These are phyloP conservation scores for Cryptococcus hybrid DNA, from an alignment of 1,284 basidiomycete species.

Conservation along the genomic window DNA sequence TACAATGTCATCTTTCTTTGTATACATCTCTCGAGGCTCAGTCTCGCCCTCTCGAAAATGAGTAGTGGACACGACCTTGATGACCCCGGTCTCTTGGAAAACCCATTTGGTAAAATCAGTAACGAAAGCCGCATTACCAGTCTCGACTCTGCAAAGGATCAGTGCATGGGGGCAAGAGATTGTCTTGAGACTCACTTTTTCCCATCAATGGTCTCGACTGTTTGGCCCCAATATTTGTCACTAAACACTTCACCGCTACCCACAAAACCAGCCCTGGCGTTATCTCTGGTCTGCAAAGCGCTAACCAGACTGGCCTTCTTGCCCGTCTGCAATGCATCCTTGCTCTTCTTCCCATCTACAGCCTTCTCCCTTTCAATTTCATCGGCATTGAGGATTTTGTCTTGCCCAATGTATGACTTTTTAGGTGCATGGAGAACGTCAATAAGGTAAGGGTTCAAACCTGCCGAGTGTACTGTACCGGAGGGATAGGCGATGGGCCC, in stretches of 20 bases:
- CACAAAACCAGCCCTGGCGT: conserved; percentile 74
- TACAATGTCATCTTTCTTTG: conserved; percentile 83
- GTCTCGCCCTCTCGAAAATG: conserved; percentile 70
- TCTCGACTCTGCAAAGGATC: conserved; percentile 49
- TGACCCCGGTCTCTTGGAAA: conserved; percentile 81
- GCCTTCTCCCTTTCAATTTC: conserved; percentile 60
- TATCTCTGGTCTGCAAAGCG: conserved; percentile 81
- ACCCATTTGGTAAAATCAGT: conserved; percentile 80
- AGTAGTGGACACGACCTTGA: conserved; percentile 71
- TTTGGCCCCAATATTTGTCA: conserved; percentile 47
- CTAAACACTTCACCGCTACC: conserved; percentile 79
- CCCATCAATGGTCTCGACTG: conserved; percentile 31
- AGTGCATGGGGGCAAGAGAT: neutral
- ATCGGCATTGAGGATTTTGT: conserved; percentile 60
- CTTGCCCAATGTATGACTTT: conserved; percentile 58
- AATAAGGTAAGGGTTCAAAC: conserved; percentile 75
- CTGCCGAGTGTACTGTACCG: conserved; percentile 69
- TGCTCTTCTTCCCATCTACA: conserved; percentile 64
- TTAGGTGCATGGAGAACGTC: conserved; percentile 74
- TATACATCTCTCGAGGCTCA: conserved; percentile 63
- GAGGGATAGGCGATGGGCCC: conserved; percentile 60
- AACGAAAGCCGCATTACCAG: conserved; percentile 72
- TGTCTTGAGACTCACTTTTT: conserved; percentile 15
- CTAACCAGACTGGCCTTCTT: conserved; percentile 71
- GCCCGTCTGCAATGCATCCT: conserved; percentile 66